phyloP scores from a whole-genome alignment of 805 yeast genomes.

The Pichia thaimueangensis region DNA sequence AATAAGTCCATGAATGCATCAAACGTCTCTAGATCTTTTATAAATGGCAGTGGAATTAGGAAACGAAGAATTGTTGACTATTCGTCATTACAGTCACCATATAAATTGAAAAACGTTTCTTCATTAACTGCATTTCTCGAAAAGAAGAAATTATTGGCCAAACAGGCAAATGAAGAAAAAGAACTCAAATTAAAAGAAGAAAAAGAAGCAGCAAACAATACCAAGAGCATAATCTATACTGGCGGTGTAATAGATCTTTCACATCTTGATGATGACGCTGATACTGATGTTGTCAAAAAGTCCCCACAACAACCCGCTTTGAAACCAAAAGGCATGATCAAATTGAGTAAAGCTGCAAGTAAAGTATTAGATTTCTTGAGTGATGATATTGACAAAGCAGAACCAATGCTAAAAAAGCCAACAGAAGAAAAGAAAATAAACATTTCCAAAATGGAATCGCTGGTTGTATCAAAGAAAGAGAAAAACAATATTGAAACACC shows the following conservation, averaged over 20 bases:
- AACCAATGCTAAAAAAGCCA: too few relatives aligned
- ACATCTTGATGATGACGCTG: constrained; percentile 12
- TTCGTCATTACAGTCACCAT: constrained; percentile 25
- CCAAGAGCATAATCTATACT: constrained; percentile 2
- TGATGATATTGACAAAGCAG: background rate
- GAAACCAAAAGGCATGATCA: background rate
- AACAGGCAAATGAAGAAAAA: constrained; percentile 8
- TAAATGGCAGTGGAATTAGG: constrained; percentile 7
- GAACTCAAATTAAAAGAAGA: background rate
- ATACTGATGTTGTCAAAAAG: too few relatives aligned
- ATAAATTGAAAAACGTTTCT: constrained; percentile 23
- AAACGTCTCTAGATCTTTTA: constrained; percentile 2
- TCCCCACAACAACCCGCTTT: too few relatives aligned
- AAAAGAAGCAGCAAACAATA: background rate
- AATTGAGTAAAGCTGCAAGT: constrained; percentile 17
- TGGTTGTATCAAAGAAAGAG: too few relatives aligned
- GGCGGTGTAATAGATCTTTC: constrained; percentile 17
- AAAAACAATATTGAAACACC: too few relatives aligned
- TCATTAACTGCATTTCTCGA: constrained; percentile 24
- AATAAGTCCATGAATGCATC: constrained; percentile 1
- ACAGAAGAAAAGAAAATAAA: constrained; percentile 1
- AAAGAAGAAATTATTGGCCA: constrained; percentile 9
- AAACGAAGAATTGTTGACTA: constrained; percentile 26
- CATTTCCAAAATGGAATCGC: background rate
- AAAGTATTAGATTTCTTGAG: constrained; percentile 14